Evolutionary conservation across 2,329 filamentous ascomycete species (phyloP).

Genomic region (Eutypella sp.): DNA sequence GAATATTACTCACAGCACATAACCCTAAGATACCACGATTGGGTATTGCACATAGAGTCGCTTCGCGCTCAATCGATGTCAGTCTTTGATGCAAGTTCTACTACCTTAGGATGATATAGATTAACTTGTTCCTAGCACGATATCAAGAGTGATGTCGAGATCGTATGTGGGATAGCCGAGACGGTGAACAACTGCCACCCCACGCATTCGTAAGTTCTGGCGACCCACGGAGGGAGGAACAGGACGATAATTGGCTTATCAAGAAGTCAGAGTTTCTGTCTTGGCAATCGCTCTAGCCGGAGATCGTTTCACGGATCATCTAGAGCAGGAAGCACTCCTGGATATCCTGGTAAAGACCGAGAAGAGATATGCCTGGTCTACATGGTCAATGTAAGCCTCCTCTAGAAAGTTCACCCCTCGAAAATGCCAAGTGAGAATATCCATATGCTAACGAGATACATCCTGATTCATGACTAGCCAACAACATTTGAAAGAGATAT

Average conservation of each 20-base stretch:
- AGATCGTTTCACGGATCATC: constrained; percentile 28
- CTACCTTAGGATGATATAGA: not conserved
- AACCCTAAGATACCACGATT: constrained; percentile 20
- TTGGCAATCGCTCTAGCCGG: constrained; percentile 26
- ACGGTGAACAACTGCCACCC: constrained; percentile 14
- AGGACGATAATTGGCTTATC: not conserved
- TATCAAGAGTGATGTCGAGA: constrained; percentile 17
- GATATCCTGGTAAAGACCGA: constrained; percentile 27
- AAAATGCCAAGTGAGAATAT: too few species aligned
- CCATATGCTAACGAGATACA: too few species aligned
- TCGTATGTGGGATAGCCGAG: constrained; percentile 23
- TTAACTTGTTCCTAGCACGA: constrained; percentile 10
- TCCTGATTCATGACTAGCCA: not conserved
- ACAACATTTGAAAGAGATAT: not conserved
- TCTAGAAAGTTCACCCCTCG: not conserved
- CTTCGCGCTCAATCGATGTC: constrained; percentile 4
- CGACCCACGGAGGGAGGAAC: not conserved
- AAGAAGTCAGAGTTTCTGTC: constrained; percentile 10
- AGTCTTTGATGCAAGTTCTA: constrained; percentile 1
- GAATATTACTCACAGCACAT: constrained; percentile 21
- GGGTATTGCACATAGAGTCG: constrained; percentile 10
- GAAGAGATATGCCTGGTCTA: constrained; percentile 12
- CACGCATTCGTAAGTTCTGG: constrained; percentile 14
- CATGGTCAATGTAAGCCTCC: constrained; percentile 3
- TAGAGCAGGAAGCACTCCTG: constrained; percentile 27